These are phyloP conservation scores for Hymenoscyphus scutula DNA, from an alignment of 2,329 filamentous ascomycete genomes.

Conservation along the genomic window DNA sequence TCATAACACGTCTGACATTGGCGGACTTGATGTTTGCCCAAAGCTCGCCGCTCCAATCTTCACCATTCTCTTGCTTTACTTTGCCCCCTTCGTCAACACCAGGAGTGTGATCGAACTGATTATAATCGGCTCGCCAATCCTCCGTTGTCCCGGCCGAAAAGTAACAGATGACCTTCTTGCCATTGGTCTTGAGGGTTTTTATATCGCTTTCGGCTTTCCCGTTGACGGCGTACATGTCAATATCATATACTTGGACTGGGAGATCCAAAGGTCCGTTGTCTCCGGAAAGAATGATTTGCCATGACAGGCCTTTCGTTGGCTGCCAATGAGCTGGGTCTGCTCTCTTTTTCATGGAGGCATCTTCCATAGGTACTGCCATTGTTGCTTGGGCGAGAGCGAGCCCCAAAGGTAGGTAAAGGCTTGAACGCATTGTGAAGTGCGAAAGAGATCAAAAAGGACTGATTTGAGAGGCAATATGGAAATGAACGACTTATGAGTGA, in stretches of 20 bases:
- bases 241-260: conserved; percentile 4
- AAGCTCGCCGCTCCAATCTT: background rate
- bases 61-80: background rate
- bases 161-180: conserved; percentile 67
- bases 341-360: too few relatives aligned
- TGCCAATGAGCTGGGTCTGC: background rate
- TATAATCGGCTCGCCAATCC: conserved; percentile 53
- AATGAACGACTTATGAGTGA: too few relatives aligned
- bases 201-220: conserved; percentile 34
- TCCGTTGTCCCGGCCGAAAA: conserved; percentile 71
- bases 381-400: too few relatives aligned
- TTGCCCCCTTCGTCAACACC: background rate
- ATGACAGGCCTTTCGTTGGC: background rate
- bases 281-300: conserved; percentile 5
- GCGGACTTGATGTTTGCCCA: background rate
- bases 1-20: conserved; percentile 63
- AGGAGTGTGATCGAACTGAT: conserved; percentile 46
- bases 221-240: background rate
- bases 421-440: too few relatives aligned
- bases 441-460: too few relatives aligned
- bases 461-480: too few relatives aligned
- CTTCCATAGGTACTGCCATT: too few relatives aligned
- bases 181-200: conserved; percentile 44
- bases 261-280: background rate
- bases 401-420: too few relatives aligned